Evolutionary conservation across 805 yeast species (phyloP).

Genomic region (Lipomyces kockii): DNA sequence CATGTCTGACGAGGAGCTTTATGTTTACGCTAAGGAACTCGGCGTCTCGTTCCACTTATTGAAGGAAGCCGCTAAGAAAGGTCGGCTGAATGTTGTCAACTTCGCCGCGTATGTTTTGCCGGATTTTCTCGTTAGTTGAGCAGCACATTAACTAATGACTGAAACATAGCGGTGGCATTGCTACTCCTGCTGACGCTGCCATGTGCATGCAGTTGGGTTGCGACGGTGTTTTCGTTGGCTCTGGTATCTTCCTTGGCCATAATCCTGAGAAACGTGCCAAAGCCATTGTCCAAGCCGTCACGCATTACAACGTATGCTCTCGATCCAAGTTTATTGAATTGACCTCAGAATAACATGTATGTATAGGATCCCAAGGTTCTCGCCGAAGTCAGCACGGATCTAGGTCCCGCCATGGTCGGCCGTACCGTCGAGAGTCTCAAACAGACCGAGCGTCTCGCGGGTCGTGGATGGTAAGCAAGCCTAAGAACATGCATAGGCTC

Average conservation of each 20-base stretch:
- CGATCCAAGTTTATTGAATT: background rate
- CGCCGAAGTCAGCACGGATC: constrained; percentile 67
- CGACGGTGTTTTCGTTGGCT: constrained; percentile 77
- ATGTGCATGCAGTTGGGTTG: constrained; percentile 80
- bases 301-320: constrained; percentile 55
- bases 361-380: constrained; percentile 57
- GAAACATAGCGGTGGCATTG: constrained; percentile 67
- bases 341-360: background rate
- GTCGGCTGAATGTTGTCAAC: constrained; percentile 78
- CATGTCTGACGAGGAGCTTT: constrained; percentile 54
- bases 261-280: constrained; percentile 74
- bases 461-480: constrained; percentile 38
- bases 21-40: constrained; percentile 57
- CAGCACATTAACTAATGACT: background rate
- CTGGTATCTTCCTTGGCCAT: constrained; percentile 76
- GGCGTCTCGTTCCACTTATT: constrained; percentile 65
- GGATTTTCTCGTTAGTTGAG: background rate
- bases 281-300: constrained; percentile 81
- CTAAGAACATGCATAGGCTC: background rate
- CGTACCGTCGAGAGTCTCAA: constrained; percentile 59
- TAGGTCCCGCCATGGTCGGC: constrained; percentile 81
- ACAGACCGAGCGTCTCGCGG: constrained; percentile 47
- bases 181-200: constrained; percentile 88
- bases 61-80: constrained; percentile 54
- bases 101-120: constrained; percentile 71